Base-by-base conservation (phyloP, 108 stramenopile species). In the Aureococcus anophagefferens region DNA sequence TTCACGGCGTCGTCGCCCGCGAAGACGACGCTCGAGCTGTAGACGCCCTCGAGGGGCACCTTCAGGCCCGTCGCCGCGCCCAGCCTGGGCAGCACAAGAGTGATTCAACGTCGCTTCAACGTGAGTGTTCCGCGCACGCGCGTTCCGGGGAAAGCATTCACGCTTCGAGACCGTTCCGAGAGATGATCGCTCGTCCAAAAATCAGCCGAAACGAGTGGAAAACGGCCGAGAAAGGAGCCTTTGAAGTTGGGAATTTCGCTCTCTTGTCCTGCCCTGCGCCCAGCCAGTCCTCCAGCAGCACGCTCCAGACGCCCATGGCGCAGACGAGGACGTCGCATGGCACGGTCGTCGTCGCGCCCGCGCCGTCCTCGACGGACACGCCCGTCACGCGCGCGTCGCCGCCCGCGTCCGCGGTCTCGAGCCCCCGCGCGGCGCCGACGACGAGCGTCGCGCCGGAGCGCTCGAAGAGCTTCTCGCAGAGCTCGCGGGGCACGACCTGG, bases 21-120 rank as follows among this genome's bases (percentile, higher is more conserved):
- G 66, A 70, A 79, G 18, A 83, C 59, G 35, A 84, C 62, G 37
- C 72, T 74, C 17, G 81, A 82, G 62, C 76, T 77, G 73, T 79
- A 76, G 68, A 84, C 79, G 37, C 79, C 79, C 45, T 68, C 78
- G 69, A 79, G 74, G 30, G 78, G 78, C 28, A 79, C 36, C 9
- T 1, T 7, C 5, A 77, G 71, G 28, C 35, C 51, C 13, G 51
- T 63, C 30, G 17, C 34, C 17, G 32, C 31, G 33, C 51, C n/a
- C n/a, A n/a, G n/a, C n/a, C n/a, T n/a, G n/a, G n/a, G n/a, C n/a
- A n/a, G n/a, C n/a, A n/a, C n/a, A n/a, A n/a, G n/a, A n/a, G n/a
- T n/a, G n/a, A n/a, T n/a, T n/a, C n/a, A n/a, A n/a, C n/a, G n/a
- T n/a, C n/a, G n/a, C n/a, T n/a, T n/a, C n/a, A n/a, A n/a, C n/a